Evolutionary conservation across 2,329 filamentous ascomycete species (phyloP), one percentile per base, ranked within the genome.

Genomic region (Magnaporthiopsis poae): DNA sequence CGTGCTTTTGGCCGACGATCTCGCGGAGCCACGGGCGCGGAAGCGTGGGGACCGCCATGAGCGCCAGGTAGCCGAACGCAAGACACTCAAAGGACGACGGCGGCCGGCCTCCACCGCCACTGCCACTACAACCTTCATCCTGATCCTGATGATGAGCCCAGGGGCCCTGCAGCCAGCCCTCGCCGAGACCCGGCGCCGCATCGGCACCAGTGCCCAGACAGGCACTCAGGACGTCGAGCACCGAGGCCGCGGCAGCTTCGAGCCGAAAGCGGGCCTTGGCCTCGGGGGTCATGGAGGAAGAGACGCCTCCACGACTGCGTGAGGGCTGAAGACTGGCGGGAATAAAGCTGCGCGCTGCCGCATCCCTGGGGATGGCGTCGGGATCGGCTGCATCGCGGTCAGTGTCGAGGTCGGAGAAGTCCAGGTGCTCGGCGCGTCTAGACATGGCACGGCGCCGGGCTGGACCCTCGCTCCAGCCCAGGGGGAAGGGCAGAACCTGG

Each of bases 381-480:
- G n/a, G 35, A 56, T 59, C 46, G 46, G 52, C 63, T n/a, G 63
- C 72, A 29, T 76, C 75, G 12, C 76, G 74, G 59, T 81, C 79
- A 35, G 86, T 81, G 72, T 91, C 89, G 59, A 92, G 79, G 52
- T 86, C 84, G 12, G 86, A 87, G 66, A 94, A 81, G 18, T 88
- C 88, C 2, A 92, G 81, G 71, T 90, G 85, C 66, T 86, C 85
- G 12, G 91, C 93, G 69, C 89, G 84, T 69, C 81, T 77, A 72
- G 90, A 85, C 36, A 93, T 92, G 56, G 86, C 82, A 13, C 87
- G 81, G 64, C 92, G 90, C 66, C 92, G 81, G 66, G 86, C 81
- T 0, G 90, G 88, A 2, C 93, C 93, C 5, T 96, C 82, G 60
- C 90, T 90, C 86, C 95, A 99, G 72, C 93, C 93, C 69, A 92